phyloP scores from a whole-genome alignment of 148 eudicot species.

The Camellia lanceoleosa region DNA sequence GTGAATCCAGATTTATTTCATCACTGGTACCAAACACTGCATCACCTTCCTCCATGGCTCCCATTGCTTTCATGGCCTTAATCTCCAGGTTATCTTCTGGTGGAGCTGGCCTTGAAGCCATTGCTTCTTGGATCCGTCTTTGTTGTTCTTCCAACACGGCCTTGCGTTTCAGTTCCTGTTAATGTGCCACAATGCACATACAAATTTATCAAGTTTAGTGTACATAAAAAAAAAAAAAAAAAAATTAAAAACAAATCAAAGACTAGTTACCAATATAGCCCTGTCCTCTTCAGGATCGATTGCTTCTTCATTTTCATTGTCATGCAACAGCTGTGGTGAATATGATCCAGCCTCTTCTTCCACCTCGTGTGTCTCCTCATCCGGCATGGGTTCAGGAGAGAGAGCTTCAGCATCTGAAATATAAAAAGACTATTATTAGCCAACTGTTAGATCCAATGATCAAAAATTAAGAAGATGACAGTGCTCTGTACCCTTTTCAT shows the following conservation, averaged over 20 bases:
- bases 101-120: constrained; percentile 57
- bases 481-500: constrained; percentile 39
- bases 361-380: constrained; percentile 43
- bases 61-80: constrained; percentile 84
- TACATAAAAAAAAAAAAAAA: background rate
- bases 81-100: constrained; percentile 76
- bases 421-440: constrained; percentile 29
- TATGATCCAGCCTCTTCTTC: constrained; percentile 73
- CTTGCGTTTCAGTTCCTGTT: constrained; percentile 71
- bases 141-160: constrained; percentile 72
- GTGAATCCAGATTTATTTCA: constrained; percentile 82
- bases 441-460: constrained; percentile 9
- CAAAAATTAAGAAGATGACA: constrained; percentile 1
- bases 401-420: constrained; percentile 42
- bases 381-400: constrained; percentile 58
- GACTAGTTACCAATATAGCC: constrained; percentile 56
- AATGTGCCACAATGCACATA: constrained; percentile 7
- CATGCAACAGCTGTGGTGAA: constrained; percentile 80
- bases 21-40: constrained; percentile 78
- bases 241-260: background rate
- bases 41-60: constrained; percentile 92
- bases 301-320: constrained; percentile 89
- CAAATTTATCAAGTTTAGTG: background rate
- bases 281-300: constrained; percentile 93
- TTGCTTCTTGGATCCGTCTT: constrained; percentile 68